These are phyloP conservation scores for Scleromitrula shiraiana DNA, from an alignment of 2,329 filamentous ascomycete genomes.

Conservation along the genomic window DNA sequence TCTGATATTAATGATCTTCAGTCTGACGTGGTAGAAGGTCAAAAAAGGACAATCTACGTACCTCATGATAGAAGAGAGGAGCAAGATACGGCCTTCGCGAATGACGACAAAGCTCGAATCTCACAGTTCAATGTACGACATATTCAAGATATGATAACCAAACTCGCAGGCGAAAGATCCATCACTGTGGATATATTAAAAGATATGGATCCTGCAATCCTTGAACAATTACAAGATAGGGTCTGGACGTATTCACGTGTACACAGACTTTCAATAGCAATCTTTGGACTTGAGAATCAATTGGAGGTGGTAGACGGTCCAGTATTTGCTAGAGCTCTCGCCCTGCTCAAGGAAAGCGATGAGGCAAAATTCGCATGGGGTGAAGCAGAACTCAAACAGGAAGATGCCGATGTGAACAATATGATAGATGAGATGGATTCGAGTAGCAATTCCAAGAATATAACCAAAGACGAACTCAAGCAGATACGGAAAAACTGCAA, in stretches of 20 bases:
- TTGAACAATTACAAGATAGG: conserved; percentile 38
- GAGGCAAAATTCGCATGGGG: conserved; percentile 38
- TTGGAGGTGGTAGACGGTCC: conserved; percentile 30
- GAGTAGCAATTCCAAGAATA: conserved; percentile 29
- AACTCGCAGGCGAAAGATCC: conserved; percentile 21
- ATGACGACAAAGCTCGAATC: conserved; percentile 40
- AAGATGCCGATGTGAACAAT: conserved; percentile 29
- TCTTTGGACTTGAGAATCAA: conserved; percentile 35
- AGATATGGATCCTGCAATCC: conserved; percentile 18
- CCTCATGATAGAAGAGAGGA: conserved; percentile 38
- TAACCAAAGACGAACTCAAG: conserved; percentile 35
- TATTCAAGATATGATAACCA: conserved; percentile 51
- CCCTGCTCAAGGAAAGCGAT: conserved; percentile 38
- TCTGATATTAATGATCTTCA: conserved; percentile 36
- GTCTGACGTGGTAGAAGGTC: conserved; percentile 37
- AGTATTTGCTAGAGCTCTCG: conserved; percentile 31
- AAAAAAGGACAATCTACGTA: conserved; percentile 46
- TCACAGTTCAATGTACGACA: conserved; percentile 56
- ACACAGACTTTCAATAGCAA: conserved; percentile 47
- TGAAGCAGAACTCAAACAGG: conserved; percentile 33
- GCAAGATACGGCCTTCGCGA: conserved; percentile 35
- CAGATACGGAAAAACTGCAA: conserved; percentile 52
- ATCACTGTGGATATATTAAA: conserved; percentile 23
- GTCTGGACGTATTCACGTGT: conserved; percentile 53
- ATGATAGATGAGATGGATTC: conserved; percentile 22